Evolutionary conservation across 176 grass and related monocot species (phyloP).

Genomic region (Oryza rufipogon): DNA sequence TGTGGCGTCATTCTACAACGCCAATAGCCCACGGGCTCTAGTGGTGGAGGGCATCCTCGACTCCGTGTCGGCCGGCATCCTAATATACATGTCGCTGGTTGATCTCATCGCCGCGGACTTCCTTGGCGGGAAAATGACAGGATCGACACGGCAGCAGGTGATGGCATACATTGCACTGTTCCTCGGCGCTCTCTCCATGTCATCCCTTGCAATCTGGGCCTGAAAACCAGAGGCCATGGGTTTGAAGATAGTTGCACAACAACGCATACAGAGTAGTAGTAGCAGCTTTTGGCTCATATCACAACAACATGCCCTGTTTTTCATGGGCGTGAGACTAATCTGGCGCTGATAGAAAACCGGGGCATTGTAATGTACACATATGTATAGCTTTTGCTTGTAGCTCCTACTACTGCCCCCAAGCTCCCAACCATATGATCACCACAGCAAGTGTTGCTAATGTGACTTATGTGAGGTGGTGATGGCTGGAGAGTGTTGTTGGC

Average conservation of each 20-base stretch:
- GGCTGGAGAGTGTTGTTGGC: neutral
- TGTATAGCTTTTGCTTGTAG: neutral
- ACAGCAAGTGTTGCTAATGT: neutral
- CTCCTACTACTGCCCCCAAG: neutral
- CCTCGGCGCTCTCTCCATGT: slow-evolving; percentile 75
- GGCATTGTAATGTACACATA: neutral
- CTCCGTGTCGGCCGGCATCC: slow-evolving; percentile 79
- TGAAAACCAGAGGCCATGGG: slow-evolving; percentile 40
- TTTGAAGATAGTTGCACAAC: slow-evolving; percentile 18
- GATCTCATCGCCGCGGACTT: slow-evolving; percentile 92
- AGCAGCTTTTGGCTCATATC: neutral
- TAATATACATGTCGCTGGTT: slow-evolving; percentile 91
- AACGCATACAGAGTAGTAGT: neutral
- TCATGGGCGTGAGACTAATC: slow-evolving; percentile 34
- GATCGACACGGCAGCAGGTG: slow-evolving; percentile 49
- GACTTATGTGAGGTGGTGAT: neutral
- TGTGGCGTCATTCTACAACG: slow-evolving; percentile 72
- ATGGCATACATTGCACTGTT: slow-evolving; percentile 59
- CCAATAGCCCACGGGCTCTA: slow-evolving; percentile 71
- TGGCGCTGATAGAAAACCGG: neutral
- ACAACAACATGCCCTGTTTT: slow-evolving; percentile 39
- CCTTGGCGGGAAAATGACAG: slow-evolving; percentile 57
- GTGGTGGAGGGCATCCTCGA: slow-evolving; percentile 81
- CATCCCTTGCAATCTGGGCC: slow-evolving; percentile 79
- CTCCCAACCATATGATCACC: neutral